Evolutionary conservation across 805 yeast species (phyloP), one percentile per base, ranked within the genome.

Genomic region (Starmerella geochares): DNA sequence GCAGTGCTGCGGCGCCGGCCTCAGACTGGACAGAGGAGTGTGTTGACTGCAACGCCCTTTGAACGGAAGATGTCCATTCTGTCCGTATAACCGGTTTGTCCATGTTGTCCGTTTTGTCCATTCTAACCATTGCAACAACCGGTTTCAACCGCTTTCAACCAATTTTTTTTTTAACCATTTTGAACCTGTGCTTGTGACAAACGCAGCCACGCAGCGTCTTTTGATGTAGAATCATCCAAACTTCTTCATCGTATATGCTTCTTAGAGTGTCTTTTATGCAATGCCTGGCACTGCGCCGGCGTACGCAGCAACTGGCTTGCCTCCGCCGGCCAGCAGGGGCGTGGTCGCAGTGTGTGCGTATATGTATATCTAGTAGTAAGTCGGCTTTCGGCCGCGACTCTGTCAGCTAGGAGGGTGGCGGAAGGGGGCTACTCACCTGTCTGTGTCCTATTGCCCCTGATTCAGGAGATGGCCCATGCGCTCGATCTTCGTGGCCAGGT

Each of bases 391-490:
- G 29, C 29, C 29, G 29, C 29, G 29, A 27, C 29, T 27, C 29
- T 27, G 11, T n/a, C n/a, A n/a, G n/a, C n/a, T n/a, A n/a, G n/a
- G n/a, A n/a, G n/a, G n/a, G n/a, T n/a, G n/a, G n/a, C n/a, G n/a
- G n/a, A n/a, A n/a, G n/a, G n/a, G n/a, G n/a, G n/a, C n/a, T n/a
- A n/a, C n/a, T n/a, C n/a, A n/a, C n/a, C n/a, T n/a, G n/a, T n/a
- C n/a, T n/a, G n/a, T n/a, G n/a, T n/a, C 10, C 13, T 33, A 33
- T 8, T 33, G 37, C n/a, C 37, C 37, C 2, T 40, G 51, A 8
- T 51, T 43, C 50, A 92, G 71, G 50, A 92, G 68, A 67, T 92
- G 99, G 0, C 99, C 99, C 99, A 92, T 92, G 60, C 95, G 75
- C 66, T 90, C 95, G 47, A 90, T 84, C 68, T 92, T 92, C 1